These are phyloP conservation scores for Podila epigama DNA, from an alignment of 192 early-diverging fungal species.

Conservation along the genomic window DNA sequence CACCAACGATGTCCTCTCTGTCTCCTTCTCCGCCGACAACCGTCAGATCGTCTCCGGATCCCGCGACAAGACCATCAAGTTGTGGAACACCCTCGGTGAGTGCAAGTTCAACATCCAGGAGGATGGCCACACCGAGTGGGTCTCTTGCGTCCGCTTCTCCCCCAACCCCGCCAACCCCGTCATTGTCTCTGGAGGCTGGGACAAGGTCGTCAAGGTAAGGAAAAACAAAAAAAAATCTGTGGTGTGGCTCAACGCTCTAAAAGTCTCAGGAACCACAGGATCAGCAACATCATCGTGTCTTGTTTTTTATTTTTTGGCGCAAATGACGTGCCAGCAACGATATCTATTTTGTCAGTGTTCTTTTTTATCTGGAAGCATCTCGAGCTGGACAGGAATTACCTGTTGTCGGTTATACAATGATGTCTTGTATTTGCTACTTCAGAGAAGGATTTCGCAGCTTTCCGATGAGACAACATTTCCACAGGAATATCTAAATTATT, in stretches of 20 bases:
- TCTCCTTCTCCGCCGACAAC: slow-evolving; percentile 99
- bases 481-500: slow-evolving; percentile 51
- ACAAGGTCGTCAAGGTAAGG: slow-evolving; percentile 99
- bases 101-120: slow-evolving; percentile 99
- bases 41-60: slow-evolving; percentile 99
- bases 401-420: slow-evolving; percentile 37
- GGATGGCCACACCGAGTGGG: slow-evolving; percentile 98
- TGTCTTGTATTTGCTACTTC: slow-evolving; percentile 81
- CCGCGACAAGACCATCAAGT: slow-evolving; percentile 99
- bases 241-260: not conserved
- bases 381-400: slow-evolving; percentile 16
- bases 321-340: too few relatives aligned
- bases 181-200: slow-evolving; percentile 98
- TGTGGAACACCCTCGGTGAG: slow-evolving; percentile 99
- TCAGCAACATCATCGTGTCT: slow-evolving; percentile 18
- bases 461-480: slow-evolving; percentile 69
- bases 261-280: too few relatives aligned
- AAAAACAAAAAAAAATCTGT: not conserved
- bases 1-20: slow-evolving; percentile 97
- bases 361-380: not conserved
- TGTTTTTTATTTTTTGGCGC: not conserved
- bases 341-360: slow-evolving; percentile 1
- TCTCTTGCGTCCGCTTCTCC: slow-evolving; percentile 99
- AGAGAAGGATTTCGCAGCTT: slow-evolving; percentile 58
- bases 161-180: slow-evolving; percentile 98